Evolutionary conservation across 345 rosid species (phyloP).

Genomic region (Citropsis articulata): DNA sequence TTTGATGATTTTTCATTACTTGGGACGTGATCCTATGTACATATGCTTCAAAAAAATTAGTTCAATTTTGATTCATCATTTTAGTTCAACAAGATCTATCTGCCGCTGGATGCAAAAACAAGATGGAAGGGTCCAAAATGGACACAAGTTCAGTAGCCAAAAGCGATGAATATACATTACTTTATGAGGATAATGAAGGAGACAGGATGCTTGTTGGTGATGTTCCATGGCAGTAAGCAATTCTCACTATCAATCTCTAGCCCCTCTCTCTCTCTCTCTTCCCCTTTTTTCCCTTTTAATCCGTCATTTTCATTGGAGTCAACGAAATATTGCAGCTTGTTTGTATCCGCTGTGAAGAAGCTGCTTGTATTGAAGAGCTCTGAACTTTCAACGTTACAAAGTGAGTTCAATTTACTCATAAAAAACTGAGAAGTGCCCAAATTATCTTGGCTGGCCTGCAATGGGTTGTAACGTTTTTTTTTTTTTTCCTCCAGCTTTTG

Average conservation of each 20-base stretch:
- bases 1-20: neutral
- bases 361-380: constrained; percentile 44
- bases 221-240: constrained; percentile 48
- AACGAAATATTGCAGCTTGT: constrained; percentile 37
- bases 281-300: too few relatives aligned
- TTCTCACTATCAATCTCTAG: neutral
- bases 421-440: neutral
- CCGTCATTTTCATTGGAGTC: neutral
- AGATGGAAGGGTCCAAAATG: constrained; percentile 1
- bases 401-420: constrained; percentile 21
- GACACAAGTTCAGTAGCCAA: constrained; percentile 6
- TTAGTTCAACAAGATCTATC: constrained; percentile 20
- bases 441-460: neutral
- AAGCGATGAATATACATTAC: constrained; percentile 35
- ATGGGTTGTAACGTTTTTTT: neutral
- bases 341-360: constrained; percentile 43
- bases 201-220: constrained; percentile 51
- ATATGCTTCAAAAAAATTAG: neutral
- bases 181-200: constrained; percentile 51
- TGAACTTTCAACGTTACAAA: constrained; percentile 7
- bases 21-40: neutral
- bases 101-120: neutral
- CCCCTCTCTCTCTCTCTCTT: too few relatives aligned
- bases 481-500: constrained; percentile 14
- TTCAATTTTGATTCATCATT: neutral